phyloP scores from a whole-genome alignment of 129 eudicot species.

The Ambrosia trifida region DNA sequence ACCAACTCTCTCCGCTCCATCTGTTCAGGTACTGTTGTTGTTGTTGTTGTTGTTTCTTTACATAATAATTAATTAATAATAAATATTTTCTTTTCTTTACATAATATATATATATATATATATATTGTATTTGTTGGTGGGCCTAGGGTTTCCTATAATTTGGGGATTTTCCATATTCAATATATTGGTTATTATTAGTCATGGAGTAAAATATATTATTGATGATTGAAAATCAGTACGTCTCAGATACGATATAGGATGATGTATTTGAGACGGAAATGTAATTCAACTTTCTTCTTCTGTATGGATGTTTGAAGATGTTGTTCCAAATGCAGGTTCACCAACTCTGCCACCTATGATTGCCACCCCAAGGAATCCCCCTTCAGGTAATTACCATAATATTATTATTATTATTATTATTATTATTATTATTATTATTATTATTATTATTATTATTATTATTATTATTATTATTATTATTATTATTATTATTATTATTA shows the following conservation, averaged over 20 bases:
- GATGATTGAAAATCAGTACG: not conserved
- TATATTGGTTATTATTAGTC: too few relatives aligned
- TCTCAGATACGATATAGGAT: conserved; percentile 2
- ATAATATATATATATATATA: too few relatives aligned
- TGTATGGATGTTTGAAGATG: not conserved
- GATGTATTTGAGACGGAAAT: not conserved
- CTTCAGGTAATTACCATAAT: conserved; percentile 17
- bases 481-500: not conserved
- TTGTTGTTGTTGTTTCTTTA: too few relatives aligned
- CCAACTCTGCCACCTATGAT: conserved; percentile 30
- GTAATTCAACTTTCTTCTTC: not conserved
- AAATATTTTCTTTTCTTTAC: too few relatives aligned
- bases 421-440: not conserved
- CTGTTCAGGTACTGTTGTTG: too few relatives aligned
- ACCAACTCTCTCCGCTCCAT: conserved; percentile 37
- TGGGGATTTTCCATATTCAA: not conserved
- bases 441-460: not conserved
- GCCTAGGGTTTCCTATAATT: too few relatives aligned
- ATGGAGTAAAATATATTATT: too few relatives aligned
- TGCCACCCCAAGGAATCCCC: conserved; percentile 17
- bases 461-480: not conserved
- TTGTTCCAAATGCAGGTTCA: conserved; percentile 20
- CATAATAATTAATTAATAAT: too few relatives aligned
- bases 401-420: not conserved
- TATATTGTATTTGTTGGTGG: too few relatives aligned